These are phyloP conservation scores for Dryas drummondii DNA, from an alignment of 306 rosid genomes.

Conservation along the genomic window DNA sequence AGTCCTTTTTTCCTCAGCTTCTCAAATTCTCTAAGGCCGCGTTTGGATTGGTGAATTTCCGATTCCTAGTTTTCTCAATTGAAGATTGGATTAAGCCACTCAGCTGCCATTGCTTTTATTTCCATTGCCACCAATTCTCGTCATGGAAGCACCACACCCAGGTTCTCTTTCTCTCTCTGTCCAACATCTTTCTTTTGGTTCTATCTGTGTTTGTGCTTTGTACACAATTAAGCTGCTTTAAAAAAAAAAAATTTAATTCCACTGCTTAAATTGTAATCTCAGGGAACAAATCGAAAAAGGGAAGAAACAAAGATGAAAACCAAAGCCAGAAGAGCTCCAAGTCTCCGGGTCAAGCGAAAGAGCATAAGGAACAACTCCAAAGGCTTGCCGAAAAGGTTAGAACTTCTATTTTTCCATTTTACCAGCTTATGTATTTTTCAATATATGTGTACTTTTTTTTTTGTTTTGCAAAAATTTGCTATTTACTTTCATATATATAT, in stretches of 20 bases:
- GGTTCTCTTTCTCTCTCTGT: slow-evolving; percentile 2
- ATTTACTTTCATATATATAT: neutral
- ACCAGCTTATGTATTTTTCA: neutral
- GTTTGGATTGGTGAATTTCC: neutral
- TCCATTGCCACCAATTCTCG: neutral
- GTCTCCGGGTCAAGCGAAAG: slow-evolving; percentile 46
- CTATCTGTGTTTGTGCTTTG: neutral
- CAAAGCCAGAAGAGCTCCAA: slow-evolving; percentile 30
- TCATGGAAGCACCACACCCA: slow-evolving; percentile 12
- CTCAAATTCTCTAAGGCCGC: neutral
- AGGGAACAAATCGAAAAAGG: slow-evolving; percentile 33
- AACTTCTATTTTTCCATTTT: neutral
- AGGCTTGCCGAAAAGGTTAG: slow-evolving; percentile 69
- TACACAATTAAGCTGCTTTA: neutral
- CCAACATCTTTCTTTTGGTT: neutral
- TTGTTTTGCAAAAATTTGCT: neutral
- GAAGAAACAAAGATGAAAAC: slow-evolving; percentile 29
- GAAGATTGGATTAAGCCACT: neutral
- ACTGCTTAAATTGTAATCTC: slow-evolving; percentile 1
- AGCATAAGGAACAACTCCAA: slow-evolving; percentile 65
- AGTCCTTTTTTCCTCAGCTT: neutral
- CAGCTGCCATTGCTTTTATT: neutral
- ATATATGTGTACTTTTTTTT: neutral
- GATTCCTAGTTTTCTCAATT: neutral
- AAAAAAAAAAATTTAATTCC: neutral